A percentile compares a stretch with the other conserved stretches of the same genome.
Evolutionary conservation across 2,329 filamentous ascomycete genomes (phyloP).

Genomic region (Arthroderma uncinatum): DNA sequence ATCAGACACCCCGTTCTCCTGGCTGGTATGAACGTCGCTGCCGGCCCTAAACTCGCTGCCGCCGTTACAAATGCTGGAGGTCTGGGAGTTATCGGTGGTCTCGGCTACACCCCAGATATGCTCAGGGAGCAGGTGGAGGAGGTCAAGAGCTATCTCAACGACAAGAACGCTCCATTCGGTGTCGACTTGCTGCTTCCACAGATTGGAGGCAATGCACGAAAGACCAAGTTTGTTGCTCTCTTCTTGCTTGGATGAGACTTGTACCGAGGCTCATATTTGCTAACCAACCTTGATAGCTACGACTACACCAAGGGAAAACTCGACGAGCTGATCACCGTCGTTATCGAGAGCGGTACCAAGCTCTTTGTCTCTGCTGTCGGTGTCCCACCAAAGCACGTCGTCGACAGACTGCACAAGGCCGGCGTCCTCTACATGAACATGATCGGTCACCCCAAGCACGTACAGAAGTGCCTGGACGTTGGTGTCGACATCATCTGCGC

Average conservation of each 20-base stretch:
- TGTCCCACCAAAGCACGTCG: slow-evolving; percentile 75
- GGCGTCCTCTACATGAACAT: slow-evolving; percentile 99
- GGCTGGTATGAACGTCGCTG: slow-evolving; percentile 98
- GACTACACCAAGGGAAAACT: slow-evolving; percentile 99
- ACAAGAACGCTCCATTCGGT: slow-evolving; percentile 92
- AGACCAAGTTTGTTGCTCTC: slow-evolving; percentile 61
- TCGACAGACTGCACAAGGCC: slow-evolving; percentile 77
- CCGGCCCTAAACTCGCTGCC: slow-evolving; percentile 88
- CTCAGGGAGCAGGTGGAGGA: slow-evolving; percentile 87
- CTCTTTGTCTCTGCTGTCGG: slow-evolving; percentile 96
- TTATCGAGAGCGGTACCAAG: slow-evolving; percentile 82
- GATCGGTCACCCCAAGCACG: slow-evolving; percentile 99
- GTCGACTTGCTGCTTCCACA: slow-evolving; percentile 90
- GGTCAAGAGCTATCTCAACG: slow-evolving; percentile 73
- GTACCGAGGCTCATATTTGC: slow-evolving; percentile 7
- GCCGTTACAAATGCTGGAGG: slow-evolving; percentile 96
- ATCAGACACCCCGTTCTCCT: slow-evolving; percentile 95
- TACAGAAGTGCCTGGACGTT: slow-evolving; percentile 84
- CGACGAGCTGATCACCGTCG: slow-evolving; percentile 74
- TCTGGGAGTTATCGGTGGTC: slow-evolving; percentile 89
- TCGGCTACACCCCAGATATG: slow-evolving; percentile 91
- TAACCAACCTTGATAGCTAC: slow-evolving; percentile 52
- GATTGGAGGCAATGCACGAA: slow-evolving; percentile 84
- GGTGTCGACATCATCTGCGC: slow-evolving; percentile 96
- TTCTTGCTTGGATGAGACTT: neutral